Evolutionary conservation across 2,329 filamentous ascomycete species (phyloP).

Genomic region (Lasiodiplodia hormozganensis): DNA sequence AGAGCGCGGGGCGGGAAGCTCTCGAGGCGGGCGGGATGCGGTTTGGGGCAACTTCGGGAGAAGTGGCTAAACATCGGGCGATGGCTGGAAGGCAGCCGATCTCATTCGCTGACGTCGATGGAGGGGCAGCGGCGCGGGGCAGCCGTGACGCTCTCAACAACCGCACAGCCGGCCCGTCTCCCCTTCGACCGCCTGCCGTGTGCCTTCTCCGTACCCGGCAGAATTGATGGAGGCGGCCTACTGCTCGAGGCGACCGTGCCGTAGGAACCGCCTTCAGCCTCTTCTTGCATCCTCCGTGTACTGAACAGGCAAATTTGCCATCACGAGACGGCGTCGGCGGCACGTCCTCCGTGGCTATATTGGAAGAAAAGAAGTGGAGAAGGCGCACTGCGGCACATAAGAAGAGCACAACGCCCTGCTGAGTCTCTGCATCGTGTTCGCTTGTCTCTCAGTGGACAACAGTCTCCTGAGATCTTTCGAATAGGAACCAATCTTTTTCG

Average conservation of each 20-base stretch:
- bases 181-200: conserved; percentile 28
- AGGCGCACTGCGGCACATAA: conserved; percentile 5
- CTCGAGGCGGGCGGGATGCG: neutral
- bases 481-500: neutral
- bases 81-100: neutral
- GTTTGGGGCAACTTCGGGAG: conserved; percentile 8
- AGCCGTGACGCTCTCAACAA: neutral
- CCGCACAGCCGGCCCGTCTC: conserved; percentile 27
- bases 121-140: conserved; percentile 16
- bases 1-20: conserved; percentile 2
- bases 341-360: conserved; percentile 41
- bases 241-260: neutral
- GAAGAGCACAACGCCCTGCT: neutral
- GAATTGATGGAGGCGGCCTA: neutral
- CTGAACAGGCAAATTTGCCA: conserved; percentile 12
- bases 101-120: conserved; percentile 20
- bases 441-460: neutral
- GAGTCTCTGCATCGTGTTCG: neutral
- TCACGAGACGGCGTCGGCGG: conserved; percentile 43
- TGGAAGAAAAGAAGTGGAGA: conserved; percentile 27
- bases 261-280: conserved; percentile 9
- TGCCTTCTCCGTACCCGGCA: conserved; percentile 3
- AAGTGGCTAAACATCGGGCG: neutral
- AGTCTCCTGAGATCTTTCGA: neutral
- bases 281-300: conserved; percentile 18